Evolutionary conservation across 106 monocot species (phyloP).

Genomic region (Acorus calamus): DNA sequence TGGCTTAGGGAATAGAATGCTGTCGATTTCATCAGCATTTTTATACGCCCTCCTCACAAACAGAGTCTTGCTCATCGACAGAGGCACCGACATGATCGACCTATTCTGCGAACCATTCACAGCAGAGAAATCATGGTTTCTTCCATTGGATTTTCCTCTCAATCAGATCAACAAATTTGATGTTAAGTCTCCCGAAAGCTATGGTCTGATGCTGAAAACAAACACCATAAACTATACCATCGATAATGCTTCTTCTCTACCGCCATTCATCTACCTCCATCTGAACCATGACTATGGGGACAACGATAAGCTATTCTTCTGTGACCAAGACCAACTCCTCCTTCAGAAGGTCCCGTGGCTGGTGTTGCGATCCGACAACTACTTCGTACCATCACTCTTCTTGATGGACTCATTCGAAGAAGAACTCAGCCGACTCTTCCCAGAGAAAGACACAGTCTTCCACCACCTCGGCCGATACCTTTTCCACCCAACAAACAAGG

Average conservation of each 20-base stretch:
- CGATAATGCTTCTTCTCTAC: conserved; percentile 8
- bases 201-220: conserved; percentile 49
- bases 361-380: conserved; percentile 61
- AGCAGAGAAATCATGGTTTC: conserved; percentile 52
- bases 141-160: conserved; percentile 52
- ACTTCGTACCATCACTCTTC: conserved; percentile 70
- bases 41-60: conserved; percentile 75
- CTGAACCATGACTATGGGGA: conserved; percentile 44
- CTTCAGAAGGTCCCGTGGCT: conserved; percentile 60
- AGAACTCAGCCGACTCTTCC: conserved; percentile 53
- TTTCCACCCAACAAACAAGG: conserved; percentile 65
- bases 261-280: conserved; percentile 48
- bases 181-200: conserved; percentile 27
- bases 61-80: conserved; percentile 51
- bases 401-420: conserved; percentile 43
- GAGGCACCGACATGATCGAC: conserved; percentile 32
- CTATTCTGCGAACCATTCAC: conserved; percentile 87
- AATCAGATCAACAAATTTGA: conserved; percentile 17
- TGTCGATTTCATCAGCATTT: conserved; percentile 59
- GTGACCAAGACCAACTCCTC: conserved; percentile 48
- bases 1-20: conserved; percentile 74
- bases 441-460: conserved; percentile 67
- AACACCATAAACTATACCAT: conserved; percentile 10
- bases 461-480: conserved; percentile 79
- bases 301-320: conserved; percentile 62